Percentiles rank a stretch among this genome's conserved stretches.
Conservation (phyloP, 2,329 filamentous ascomycete species). For the Metarhizium humberi region DNA sequence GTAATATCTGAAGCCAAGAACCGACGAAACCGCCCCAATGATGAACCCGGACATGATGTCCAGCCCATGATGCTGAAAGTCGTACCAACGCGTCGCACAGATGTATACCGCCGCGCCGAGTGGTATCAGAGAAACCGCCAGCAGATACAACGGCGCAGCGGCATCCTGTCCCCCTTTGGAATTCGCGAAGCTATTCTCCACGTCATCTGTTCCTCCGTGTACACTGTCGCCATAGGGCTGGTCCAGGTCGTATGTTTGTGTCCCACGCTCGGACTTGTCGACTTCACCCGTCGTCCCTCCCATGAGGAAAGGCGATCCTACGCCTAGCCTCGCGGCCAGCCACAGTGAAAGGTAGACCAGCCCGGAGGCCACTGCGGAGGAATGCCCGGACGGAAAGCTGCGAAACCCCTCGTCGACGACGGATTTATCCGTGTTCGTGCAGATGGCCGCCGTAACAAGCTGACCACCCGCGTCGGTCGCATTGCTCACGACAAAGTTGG, state of each 20-base stretch:
- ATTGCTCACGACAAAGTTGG: slow-evolving; percentile 47
- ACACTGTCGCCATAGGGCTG: not conserved
- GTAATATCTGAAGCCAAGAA: slow-evolving; percentile 47
- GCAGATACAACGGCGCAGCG: slow-evolving; percentile 46
- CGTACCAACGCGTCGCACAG: slow-evolving; percentile 62
- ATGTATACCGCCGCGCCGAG: slow-evolving; percentile 63
- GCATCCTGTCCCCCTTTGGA: not conserved
- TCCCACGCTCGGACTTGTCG: slow-evolving; percentile 17
- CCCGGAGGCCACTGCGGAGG: slow-evolving; percentile 58
- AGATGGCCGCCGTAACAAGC: slow-evolving; percentile 61
- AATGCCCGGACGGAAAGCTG: slow-evolving; percentile 39
- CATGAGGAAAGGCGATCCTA: slow-evolving; percentile 52
- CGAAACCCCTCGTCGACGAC: slow-evolving; percentile 61
- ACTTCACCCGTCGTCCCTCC: slow-evolving; percentile 30
- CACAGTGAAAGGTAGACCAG: slow-evolving; percentile 69
- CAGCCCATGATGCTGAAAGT: slow-evolving; percentile 71
- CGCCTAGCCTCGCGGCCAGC: slow-evolving; percentile 60
- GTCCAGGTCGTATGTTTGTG: not conserved
- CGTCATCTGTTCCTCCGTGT: not conserved
- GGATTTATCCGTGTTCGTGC: slow-evolving; percentile 45
- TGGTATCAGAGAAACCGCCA: slow-evolving; percentile 56
- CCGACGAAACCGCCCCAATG: slow-evolving; percentile 57
- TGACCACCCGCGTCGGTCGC: slow-evolving; percentile 45
- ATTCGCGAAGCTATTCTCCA: not conserved
- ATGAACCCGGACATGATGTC: slow-evolving; percentile 66